Percentiles rank a stretch among this genome's conserved stretches.
These are phyloP conservation scores for Verticillium zaregamsianum DNA, from an alignment of 2,329 filamentous ascomycete genomes.

Conservation along the genomic window DNA sequence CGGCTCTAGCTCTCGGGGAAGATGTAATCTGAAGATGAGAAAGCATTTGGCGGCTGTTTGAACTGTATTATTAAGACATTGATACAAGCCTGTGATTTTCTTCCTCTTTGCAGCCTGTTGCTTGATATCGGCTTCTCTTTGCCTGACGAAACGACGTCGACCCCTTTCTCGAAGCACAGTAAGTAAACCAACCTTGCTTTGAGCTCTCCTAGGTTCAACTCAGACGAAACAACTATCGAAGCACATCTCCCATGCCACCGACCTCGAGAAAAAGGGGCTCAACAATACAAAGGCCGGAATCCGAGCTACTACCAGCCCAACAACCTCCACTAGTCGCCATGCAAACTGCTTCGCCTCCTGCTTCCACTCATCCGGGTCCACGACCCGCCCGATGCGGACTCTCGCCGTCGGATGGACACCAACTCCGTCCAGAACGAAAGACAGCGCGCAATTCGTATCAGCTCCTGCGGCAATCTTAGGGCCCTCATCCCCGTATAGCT, in stretches of 20 bases:
- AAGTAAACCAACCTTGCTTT: too few relatives aligned
- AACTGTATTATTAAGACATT: background rate
- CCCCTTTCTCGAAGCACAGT: too few relatives aligned
- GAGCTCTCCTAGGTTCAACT: background rate
- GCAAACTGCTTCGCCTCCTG: background rate
- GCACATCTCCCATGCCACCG: background rate
- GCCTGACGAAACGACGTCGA: too few relatives aligned
- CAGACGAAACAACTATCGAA: background rate
- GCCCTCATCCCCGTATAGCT: background rate
- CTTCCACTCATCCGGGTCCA: background rate
- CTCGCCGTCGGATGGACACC: background rate
- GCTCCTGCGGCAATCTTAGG: background rate
- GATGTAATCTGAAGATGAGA: background rate
- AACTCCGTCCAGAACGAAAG: background rate
- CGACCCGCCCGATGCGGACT: background rate
- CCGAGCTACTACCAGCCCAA: background rate
- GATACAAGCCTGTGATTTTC: background rate
- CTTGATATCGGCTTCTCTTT: too few relatives aligned
- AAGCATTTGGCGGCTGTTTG: too few relatives aligned
- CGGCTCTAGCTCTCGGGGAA: conserved; percentile 25
- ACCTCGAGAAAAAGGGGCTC: background rate
- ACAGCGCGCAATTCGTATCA: background rate
- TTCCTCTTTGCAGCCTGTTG: too few relatives aligned
- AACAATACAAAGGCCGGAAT: background rate
- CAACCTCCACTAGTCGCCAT: background rate